Percentiles rank a stretch among this genome's conserved stretches.
Evolutionary conservation across 805 yeast genomes (phyloP).

Genomic region (Clavispora santaluciae): DNA sequence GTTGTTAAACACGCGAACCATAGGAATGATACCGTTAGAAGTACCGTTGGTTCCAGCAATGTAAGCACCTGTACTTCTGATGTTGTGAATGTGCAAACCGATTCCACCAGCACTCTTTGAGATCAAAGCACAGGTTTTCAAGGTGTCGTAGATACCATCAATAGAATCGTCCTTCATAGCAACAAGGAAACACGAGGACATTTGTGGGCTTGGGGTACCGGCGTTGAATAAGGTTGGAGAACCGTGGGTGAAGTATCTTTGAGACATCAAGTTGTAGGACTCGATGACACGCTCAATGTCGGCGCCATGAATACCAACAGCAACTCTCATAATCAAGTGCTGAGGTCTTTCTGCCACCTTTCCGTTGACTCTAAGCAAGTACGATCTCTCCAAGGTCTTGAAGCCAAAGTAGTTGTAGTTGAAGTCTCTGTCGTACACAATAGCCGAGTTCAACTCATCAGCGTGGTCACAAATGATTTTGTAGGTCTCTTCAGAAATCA

Average conservation of each 20-base stretch:
- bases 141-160: slow-evolving; percentile 58
- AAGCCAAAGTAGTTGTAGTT: slow-evolving; percentile 56
- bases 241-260: slow-evolving; percentile 55
- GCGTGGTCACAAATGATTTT: slow-evolving; percentile 32
- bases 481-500: slow-evolving; percentile 40
- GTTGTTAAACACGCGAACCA: slow-evolving; percentile 59
- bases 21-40: slow-evolving; percentile 58
- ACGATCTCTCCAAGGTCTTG: slow-evolving; percentile 57
- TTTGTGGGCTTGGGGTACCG: slow-evolving; percentile 55
- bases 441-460: slow-evolving; percentile 43
- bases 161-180: slow-evolving; percentile 63
- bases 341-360: slow-evolving; percentile 60
- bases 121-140: slow-evolving; percentile 57
- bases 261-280: slow-evolving; percentile 56
- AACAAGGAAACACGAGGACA: slow-evolving; percentile 60
- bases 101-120: slow-evolving; percentile 63
- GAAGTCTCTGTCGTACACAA: slow-evolving; percentile 47
- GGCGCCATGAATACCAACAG: slow-evolving; percentile 55
- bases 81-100: slow-evolving; percentile 57
- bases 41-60: slow-evolving; percentile 62
- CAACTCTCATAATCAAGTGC: slow-evolving; percentile 57
- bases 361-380: slow-evolving; percentile 49
- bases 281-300: slow-evolving; percentile 50
- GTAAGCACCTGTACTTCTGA: slow-evolving; percentile 55
- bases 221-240: slow-evolving; percentile 61